Evolutionary conservation across 2,329 filamentous ascomycete genomes (phyloP), one percentile per base, ranked within the genome.

Genomic region (Westerdykella ornata): DNA sequence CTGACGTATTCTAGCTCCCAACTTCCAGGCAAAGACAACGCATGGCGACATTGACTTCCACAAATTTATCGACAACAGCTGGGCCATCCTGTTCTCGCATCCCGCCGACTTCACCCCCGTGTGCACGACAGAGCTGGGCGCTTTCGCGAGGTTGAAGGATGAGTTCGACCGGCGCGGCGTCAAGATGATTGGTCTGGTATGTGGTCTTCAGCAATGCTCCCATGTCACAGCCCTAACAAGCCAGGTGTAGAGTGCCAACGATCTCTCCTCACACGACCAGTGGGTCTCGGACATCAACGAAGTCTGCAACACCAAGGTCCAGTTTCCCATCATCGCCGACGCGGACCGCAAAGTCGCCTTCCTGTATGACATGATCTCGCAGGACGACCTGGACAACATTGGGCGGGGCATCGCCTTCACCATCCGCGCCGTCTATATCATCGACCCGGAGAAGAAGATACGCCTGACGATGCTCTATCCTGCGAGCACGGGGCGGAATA

Each of bases 71-170:
- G 82, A 81, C 60, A 75, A 84, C 73, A 82, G 77, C 60, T 90
- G 86, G 86, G 80, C 83, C 44, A 78, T 92, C 51, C 74, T 92
- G 56, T 90, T 92, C 75, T 88, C 83, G 22, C 86, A 90, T 72
- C 86, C 86, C 3, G 84, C 71, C 45, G 89, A 95, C 70, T 95
- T 86, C 76, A 95, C 89, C 1, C 89, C 89, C 41, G 89, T 95
- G 45, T 96, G 89, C 77, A 96, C 89, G 51, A 96, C 88, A 41
- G 89, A 96, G 74, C 83, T 96, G 48, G 89, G 88, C 49, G 88
- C 88, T 45, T 94, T 96, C 60, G 85, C 88, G 56, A 92, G 89
- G 72, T 77, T 95, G 49, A 82, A 88, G 73, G 79, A 81, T 58
- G 88, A 95, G 69, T 95, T 96, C 70, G 77, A 81, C 60, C 87